Evolutionary conservation across 1,284 basidiomycete species (phyloP), one percentile per base, ranked within the genome.

Genomic region (Puccinia polysora): DNA sequence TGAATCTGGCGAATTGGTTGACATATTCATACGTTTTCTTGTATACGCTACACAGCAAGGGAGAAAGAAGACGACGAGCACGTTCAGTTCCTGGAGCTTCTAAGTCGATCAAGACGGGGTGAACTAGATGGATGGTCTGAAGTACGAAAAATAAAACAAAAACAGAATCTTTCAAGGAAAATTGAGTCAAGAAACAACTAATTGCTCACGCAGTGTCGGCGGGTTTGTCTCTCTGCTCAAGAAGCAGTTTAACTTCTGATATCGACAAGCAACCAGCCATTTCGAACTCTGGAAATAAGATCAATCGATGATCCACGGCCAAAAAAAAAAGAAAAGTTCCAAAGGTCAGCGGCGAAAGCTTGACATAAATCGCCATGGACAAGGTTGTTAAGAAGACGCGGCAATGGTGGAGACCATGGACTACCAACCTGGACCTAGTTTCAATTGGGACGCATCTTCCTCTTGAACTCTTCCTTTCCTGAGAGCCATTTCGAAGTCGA

Each of bases 21-120:
- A 94, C 91, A 78, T 94, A 94, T 76, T 93, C 91, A 58, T 90
- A 83, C 0, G 92, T 93, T 80, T 95, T 94, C 80, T 90, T 91
- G 79, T 90, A 93, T 14, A 95, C 90, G 47, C 91, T 91, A 75
- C 6, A 60, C 7, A n/a, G 28, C 18, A 52, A 8, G 6, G 23
- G 28, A 62, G 53, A 18, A 56, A 5, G 23, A n/a, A 59, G 18
- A 43, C 36, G 10, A n/a, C 32, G 14, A 45, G 14, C 15, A 36
- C 38, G n/a, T n/a, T n/a, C n/a, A n/a, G 49, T 47, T 36, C 7
- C 47, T 45, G 18, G 7, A 23, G 65, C 52, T 53, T 69, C 71
- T 60, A 40, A 59, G 18, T 59, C 25, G 56, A 25, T 20, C 40
- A 38, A 55, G 52, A 60, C 45, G 43, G n/a, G n/a, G n/a, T n/a